phyloP scores from a whole-genome alignment of 2,329 filamentous ascomycete species.

The Apiospora malaysiana region DNA sequence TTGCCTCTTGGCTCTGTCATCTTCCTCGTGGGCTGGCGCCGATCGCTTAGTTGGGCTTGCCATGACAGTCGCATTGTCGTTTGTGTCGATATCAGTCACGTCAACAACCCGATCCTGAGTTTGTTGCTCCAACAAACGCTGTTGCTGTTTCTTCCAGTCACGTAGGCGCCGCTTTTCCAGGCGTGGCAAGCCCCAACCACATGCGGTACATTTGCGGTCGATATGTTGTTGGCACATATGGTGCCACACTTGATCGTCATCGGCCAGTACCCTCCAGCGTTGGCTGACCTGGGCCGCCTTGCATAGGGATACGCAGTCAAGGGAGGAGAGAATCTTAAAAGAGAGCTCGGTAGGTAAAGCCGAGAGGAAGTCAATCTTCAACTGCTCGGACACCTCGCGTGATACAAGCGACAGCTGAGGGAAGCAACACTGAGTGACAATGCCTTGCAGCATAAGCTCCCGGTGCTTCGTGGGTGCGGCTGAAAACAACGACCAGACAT shows the following conservation, averaged over 20 bases:
- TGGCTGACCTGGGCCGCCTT: slow-evolving; percentile 94
- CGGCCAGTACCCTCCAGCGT: slow-evolving; percentile 87
- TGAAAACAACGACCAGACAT: slow-evolving; percentile 98
- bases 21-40: slow-evolving; percentile 37
- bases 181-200: slow-evolving; percentile 91
- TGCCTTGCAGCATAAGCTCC: slow-evolving; percentile 94
- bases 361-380: slow-evolving; percentile 95
- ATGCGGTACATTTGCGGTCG: slow-evolving; percentile 84
- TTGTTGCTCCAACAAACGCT: slow-evolving; percentile 54
- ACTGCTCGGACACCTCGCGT: slow-evolving; percentile 87
- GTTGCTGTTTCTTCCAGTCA: slow-evolving; percentile 85
- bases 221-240: slow-evolving; percentile 95
- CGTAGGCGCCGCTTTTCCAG: slow-evolving; percentile 87
- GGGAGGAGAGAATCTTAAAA: slow-evolving; percentile 89
- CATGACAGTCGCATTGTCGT: slow-evolving; percentile 7
- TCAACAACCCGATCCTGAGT: slow-evolving; percentile 29
- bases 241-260: slow-evolving; percentile 97
- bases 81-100: slow-evolving; percentile 24
- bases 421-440: slow-evolving; percentile 96
- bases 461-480: slow-evolving; percentile 92
- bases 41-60: slow-evolving; percentile 41
- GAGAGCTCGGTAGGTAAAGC: slow-evolving; percentile 89
- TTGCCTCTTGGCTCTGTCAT: slow-evolving; percentile 41
- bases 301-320: slow-evolving; percentile 93
- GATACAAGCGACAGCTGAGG: slow-evolving; percentile 94